These are phyloP conservation scores for Alternaria sp. DNA, from an alignment of 2,329 filamentous ascomycete genomes.

Conservation along the genomic window DNA sequence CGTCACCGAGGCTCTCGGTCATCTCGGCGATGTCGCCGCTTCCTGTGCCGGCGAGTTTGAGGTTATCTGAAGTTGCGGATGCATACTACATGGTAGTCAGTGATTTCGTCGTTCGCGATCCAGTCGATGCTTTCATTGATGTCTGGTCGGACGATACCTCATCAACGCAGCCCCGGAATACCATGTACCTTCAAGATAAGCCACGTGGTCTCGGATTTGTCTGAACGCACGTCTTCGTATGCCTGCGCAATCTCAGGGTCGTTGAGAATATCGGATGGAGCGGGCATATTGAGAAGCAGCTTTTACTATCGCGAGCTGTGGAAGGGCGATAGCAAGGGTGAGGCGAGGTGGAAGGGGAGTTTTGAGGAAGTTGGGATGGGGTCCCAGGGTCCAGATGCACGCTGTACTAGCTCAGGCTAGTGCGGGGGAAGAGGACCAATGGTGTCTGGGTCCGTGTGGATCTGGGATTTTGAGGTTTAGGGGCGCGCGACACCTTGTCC, in stretches of 20 bases:
- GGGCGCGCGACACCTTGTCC: background rate
- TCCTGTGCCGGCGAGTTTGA: constrained; percentile 66
- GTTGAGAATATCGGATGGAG: constrained; percentile 40
- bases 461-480: background rate
- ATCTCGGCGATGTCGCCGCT: constrained; percentile 68
- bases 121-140: background rate
- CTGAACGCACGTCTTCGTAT: constrained; percentile 72
- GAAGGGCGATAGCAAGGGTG: background rate
- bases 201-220: constrained; percentile 73
- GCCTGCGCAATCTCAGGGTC: constrained; percentile 67
- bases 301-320: background rate
- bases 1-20: constrained; percentile 63
- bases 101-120: background rate
- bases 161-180: background rate
- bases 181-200: constrained; percentile 68
- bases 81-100: constrained; percentile 23
- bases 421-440: constrained; percentile 13
- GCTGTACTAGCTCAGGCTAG: background rate
- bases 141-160: background rate
- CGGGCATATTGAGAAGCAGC: constrained; percentile 27
- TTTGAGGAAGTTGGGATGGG: constrained; percentile 25
- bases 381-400: constrained; percentile 4
- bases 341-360: background rate
- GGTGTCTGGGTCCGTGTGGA: background rate
- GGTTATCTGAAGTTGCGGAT: constrained; percentile 62